Evolutionary conservation across 257 asterid genomes (phyloP), one percentile per base, ranked within the genome.

Genomic region (Ilex aquifolium): DNA sequence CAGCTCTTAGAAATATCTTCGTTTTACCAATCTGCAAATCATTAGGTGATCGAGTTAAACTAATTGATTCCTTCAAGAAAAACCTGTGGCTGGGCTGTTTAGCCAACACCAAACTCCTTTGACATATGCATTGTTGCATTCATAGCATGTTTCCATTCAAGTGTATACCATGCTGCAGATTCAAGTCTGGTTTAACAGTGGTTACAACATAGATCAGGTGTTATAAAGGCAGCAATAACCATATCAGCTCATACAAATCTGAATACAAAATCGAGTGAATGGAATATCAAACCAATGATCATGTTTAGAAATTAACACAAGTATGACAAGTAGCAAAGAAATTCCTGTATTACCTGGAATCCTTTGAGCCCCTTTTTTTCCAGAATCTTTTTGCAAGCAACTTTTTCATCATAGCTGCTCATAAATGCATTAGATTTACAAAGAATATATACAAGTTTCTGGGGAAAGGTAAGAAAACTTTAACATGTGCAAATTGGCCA

Each of bases 1-100:
- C 97, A 51, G 97, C 99, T 85, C 99, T 84, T 65, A 93, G 87
- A 84, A 90, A 93, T 74, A 93, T 91, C 82, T 93, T 93, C 58
- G 97, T 90, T 83, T 85, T 93, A 50, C 99, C 99, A 30, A 90
- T 66, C 97, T 92, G 99, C 62, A 57, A 61, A 69, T 69, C 63
- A 61, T 44, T 13, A 66, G 60, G 67, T 46, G 49, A 67, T 68
- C 59, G 69, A 62, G 55, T 49, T 21, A 21, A 21, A 21, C 21
- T 63, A 44, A 46, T 16, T 48, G 21, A 49, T 59, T 66, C 7
- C 32, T 36, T 13, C 42, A 36, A 7, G 7, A 5, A 36, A 36
- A 36, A 36, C 42, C 8, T 36, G 42, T 36, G 42, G 42, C 42
- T 36, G 42, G 42, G 8, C 8, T 6, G 7, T 36, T 7, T 36